These are phyloP conservation scores for Cladosporium colombiae DNA, from an alignment of 2,329 filamentous ascomycete genomes.

Conservation along the genomic window DNA sequence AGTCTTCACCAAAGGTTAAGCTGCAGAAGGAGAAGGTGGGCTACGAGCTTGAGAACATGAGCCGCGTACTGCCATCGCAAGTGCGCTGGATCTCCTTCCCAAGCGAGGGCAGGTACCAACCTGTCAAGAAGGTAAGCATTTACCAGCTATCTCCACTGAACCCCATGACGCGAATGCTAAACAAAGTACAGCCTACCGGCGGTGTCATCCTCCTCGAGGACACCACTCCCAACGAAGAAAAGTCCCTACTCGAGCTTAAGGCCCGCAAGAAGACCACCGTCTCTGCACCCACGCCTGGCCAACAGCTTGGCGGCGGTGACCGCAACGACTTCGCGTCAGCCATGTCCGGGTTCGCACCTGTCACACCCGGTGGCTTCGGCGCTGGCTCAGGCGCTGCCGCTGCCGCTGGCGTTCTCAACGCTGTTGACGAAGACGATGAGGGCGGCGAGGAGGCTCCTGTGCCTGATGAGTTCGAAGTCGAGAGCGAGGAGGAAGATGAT, in stretches of 20 bases:
- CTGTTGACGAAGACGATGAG: slow-evolving; percentile 82
- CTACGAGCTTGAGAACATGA: slow-evolving; percentile 97
- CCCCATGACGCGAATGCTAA: slow-evolving; percentile 42
- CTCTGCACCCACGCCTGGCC: slow-evolving; percentile 43
- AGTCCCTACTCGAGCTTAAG: slow-evolving; percentile 85
- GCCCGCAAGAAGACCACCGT: slow-evolving; percentile 70
- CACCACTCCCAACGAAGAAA: slow-evolving; percentile 74
- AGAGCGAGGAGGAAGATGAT: slow-evolving; percentile 51
- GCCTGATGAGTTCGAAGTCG: slow-evolving; percentile 77
- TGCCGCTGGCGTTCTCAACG: slow-evolving; percentile 75
- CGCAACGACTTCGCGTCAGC: slow-evolving; percentile 33
- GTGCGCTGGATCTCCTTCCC: slow-evolving; percentile 95
- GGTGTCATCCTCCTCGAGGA: slow-evolving; percentile 91
- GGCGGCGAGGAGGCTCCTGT: slow-evolving; percentile 66
- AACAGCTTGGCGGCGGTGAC: slow-evolving; percentile 28
- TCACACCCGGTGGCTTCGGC: slow-evolving; percentile 15
- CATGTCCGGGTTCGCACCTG: slow-evolving; percentile 31
- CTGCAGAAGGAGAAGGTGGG: slow-evolving; percentile 84
- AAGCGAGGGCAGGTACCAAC: slow-evolving; percentile 78
- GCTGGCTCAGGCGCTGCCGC: slow-evolving; percentile 32
- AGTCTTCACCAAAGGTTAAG: slow-evolving; percentile 60
- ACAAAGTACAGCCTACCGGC: slow-evolving; percentile 71
- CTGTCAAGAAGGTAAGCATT: slow-evolving; percentile 77
- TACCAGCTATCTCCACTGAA: slow-evolving; percentile 22
- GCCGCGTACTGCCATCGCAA: slow-evolving; percentile 84